Evolutionary conservation across 2,329 filamentous ascomycete species (phyloP).

Genomic region (Fusarium nelsonii): DNA sequence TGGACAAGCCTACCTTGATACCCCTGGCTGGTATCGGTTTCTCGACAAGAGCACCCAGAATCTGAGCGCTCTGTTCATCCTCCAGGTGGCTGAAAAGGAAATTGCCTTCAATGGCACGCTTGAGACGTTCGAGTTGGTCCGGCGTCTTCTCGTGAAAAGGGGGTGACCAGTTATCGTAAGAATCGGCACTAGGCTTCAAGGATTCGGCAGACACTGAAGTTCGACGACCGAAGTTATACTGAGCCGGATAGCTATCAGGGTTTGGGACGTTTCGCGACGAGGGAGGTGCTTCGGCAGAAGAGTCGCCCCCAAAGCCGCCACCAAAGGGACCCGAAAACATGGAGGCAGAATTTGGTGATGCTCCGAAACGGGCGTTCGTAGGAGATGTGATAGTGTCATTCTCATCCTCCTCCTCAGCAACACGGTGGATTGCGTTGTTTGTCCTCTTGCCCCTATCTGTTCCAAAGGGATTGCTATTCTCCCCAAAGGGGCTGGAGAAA

Average conservation of each 20-base stretch:
- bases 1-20: conserved; percentile 68
- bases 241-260: conserved; percentile 81
- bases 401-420: conserved; percentile 90
- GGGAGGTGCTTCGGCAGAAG: conserved; percentile 60
- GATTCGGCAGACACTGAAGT: conserved; percentile 98
- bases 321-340: conserved; percentile 66
- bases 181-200: conserved; percentile 86
- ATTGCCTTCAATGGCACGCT: conserved; percentile 85
- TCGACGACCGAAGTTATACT: conserved; percentile 93
- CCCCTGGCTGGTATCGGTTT: conserved; percentile 95
- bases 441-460: conserved; percentile 39
- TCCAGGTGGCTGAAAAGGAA: conserved; percentile 96
- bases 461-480: conserved; percentile 59
- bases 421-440: conserved; percentile 59
- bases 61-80: conserved; percentile 89
- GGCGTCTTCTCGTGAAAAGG: conserved; percentile 85
- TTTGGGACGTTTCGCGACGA: conserved; percentile 64
- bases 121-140: conserved; percentile 84
- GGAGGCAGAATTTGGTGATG: conserved; percentile 51
- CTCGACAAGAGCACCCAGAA: conserved; percentile 90
- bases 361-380: conserved; percentile 71
- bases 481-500: conserved; percentile 80
- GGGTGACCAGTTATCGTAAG: conserved; percentile 89
- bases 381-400: conserved; percentile 81
- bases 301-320: conserved; percentile 57